Conservation (phyloP, 139 green algal genomes). For the Penium margaritaceum region DNA sequence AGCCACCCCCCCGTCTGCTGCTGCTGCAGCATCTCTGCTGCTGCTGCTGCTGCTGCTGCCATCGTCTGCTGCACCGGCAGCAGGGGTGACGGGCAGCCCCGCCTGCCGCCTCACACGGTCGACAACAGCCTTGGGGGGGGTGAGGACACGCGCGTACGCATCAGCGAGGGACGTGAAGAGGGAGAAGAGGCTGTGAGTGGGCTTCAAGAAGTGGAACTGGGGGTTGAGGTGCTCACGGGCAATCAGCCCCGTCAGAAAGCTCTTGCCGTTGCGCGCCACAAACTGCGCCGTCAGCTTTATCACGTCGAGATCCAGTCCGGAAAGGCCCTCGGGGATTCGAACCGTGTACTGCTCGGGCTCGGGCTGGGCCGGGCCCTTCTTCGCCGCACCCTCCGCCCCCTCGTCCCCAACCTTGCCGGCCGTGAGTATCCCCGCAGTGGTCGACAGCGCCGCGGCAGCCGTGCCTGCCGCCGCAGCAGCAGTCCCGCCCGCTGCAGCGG, state of each 20-base stretch:
- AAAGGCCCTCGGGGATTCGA: constrained; percentile 78
- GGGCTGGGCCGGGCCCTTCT: constrained; percentile 68
- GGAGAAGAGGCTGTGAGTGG: constrained; percentile 81
- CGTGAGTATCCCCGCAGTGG: no score
- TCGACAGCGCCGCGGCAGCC: background rate
- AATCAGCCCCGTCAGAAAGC: constrained; percentile 63
- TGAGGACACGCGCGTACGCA: constrained; percentile 85
- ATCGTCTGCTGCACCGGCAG: no score
- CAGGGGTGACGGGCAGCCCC: no score
- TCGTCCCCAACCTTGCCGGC: no score
- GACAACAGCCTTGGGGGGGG: constrained; percentile 71
- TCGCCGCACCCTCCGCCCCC: constrained; percentile 25
- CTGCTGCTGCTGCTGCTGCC: no score
- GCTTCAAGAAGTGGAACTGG: constrained; percentile 92
- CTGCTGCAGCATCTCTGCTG: no score
- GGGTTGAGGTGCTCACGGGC: constrained; percentile 69
- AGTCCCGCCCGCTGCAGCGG: no score
- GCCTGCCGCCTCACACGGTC: constrained; percentile 61
- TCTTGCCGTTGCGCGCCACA: constrained; percentile 85
- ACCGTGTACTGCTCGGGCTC: constrained; percentile 84
- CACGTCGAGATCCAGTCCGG: constrained; percentile 76
- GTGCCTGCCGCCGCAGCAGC: background rate
- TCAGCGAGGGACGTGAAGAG: constrained; percentile 89
- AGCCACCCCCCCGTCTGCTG: no score
- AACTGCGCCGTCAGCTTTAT: constrained; percentile 94